Base-by-base conservation (phyloP, 768 basidiomycete species). In the Suillus fuscotomentosus region DNA sequence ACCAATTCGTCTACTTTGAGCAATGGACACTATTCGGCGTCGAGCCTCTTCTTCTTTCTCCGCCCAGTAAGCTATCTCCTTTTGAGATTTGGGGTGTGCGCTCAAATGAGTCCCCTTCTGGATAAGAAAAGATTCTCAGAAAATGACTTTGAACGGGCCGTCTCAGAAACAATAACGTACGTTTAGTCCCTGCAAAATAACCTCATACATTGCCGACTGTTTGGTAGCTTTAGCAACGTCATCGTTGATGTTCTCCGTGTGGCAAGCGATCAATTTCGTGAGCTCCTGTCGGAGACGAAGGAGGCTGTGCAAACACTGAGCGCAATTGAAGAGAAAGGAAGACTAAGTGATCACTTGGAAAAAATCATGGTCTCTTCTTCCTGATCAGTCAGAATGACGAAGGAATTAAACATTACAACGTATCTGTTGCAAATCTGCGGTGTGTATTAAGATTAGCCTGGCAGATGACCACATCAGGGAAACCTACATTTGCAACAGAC, bases 341-440 rank as follows among this genome's bases (percentile, higher is more conserved):
- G 15, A 10, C 41, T 50, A 43, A 51, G 17, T n/a, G 38, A 60
- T 22, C 71, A 97, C 97, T 95, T 95, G 27, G 91, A 87, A 71
- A 97, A 97, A 55, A 99, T 91, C 95, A 98, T 97, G 10, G 93
- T 93, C 73, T 97, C 96, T 68, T 97, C 94, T 48, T 88, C 89
- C 65, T 92, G 89, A 45, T 84, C 85, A 3, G 92, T 93, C 67
- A 99, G 78, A 36, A 86, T 84, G 24, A 96, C 87, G 67, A 95
- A 87, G 2, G 90, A 87, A 65, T 88, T 89, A 81, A 99, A 99
- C 70, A 97, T 73, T 17, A 80, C 80, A 15, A 89, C 82, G 75
- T 99, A 99, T 63, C 88, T 86, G 59, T 81, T 83, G 73, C 90
- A 92, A 15, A 95, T 86, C 91, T 84, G 39, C 39, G 22, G 20